Base-by-base conservation (phyloP, 129 eudicot genomes). In the Artemisia tridentata region DNA sequence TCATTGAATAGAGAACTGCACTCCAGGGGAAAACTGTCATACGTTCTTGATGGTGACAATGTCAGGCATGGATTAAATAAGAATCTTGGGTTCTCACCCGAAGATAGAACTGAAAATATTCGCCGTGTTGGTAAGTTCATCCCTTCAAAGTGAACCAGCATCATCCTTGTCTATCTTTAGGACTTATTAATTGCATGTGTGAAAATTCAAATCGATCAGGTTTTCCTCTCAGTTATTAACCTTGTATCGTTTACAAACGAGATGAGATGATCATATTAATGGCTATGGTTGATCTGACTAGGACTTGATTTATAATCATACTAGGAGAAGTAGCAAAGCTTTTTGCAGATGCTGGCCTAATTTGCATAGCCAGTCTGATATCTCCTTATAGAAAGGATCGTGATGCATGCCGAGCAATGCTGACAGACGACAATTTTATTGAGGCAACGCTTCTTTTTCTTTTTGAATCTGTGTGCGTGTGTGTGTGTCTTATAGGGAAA, bases 321-420 rank as follows among this genome's bases (percentile, higher is more conserved):
- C 9, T 47, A 91, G 98, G 98, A 78, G 98, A 93, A 80, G 97
- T 87, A 59, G 92, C 92, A 20, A 93, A 86, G 83, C 91, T 93
- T 50, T 93, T 93, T 79, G 88, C 98, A 17, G 98, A 93, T 85
- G 88, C 96, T 69, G 98, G 98, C 56, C 83, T 93, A 71, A 93
- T 93, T 54, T 93, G 98, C 78, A 85, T 93, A 65, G 98, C 98
- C n/a, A 93, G 98, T 79, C 69, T 93, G 80, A 90, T 93, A 83
- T 89, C 98, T 63, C 98, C 98, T 74, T 93, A 93, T 63, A 81
- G 98, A 68, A 87, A 89, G 77, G 98, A 93, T 73, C 98, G 98
- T 69, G 95, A 93, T 82, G 95, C 92, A 66, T 93, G 98, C 12
- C 98, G 98, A 67, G 87, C 96, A 52, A 80, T 93, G 78, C 17